Conservation (phyloP, 495 filamentous ascomycete genomes). For the Hypoxylon trugodes region DNA sequence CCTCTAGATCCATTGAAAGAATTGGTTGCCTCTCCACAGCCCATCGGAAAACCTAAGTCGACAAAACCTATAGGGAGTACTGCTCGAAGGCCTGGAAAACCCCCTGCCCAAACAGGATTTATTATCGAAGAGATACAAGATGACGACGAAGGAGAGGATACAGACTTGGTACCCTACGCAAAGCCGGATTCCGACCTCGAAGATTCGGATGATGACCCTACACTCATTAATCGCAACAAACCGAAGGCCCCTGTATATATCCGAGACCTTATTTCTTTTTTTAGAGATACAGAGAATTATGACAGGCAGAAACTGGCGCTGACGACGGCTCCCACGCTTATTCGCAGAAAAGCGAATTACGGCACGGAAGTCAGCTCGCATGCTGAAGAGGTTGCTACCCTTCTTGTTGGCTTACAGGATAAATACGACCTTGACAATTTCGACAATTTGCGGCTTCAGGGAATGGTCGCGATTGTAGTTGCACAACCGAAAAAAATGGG, state of each 20-base stretch:
- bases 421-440: slow-evolving; percentile 80
- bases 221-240: slow-evolving; percentile 80
- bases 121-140: slow-evolving; percentile 76
- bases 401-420: slow-evolving; percentile 81
- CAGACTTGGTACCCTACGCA: slow-evolving; percentile 80
- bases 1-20: slow-evolving; percentile 52
- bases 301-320: slow-evolving; percentile 85
- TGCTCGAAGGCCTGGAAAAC: slow-evolving; percentile 36
- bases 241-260: slow-evolving; percentile 91
- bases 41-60: slow-evolving; percentile 20
- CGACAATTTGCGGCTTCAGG: slow-evolving; percentile 77
- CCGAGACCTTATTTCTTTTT: slow-evolving; percentile 79
- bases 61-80: slow-evolving; percentile 34
- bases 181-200: slow-evolving; percentile 94
- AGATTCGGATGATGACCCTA: slow-evolving; percentile 93
- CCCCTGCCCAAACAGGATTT: slow-evolving; percentile 46
- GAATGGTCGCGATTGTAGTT: slow-evolving; percentile 83
- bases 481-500: slow-evolving; percentile 80
- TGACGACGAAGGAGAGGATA: slow-evolving; percentile 66
- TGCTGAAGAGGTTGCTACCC: slow-evolving; percentile 77
- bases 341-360: slow-evolving; percentile 86
- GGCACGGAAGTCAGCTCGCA: slow-evolving; percentile 89
- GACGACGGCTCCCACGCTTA: slow-evolving; percentile 75
- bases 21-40: slow-evolving; percentile 11
- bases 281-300: slow-evolving; percentile 83